Percentiles rank a stretch among this genome's conserved stretches.
phyloP scores from a whole-genome alignment of 2,329 filamentous ascomycete species.

The Alternaria atra region DNA sequence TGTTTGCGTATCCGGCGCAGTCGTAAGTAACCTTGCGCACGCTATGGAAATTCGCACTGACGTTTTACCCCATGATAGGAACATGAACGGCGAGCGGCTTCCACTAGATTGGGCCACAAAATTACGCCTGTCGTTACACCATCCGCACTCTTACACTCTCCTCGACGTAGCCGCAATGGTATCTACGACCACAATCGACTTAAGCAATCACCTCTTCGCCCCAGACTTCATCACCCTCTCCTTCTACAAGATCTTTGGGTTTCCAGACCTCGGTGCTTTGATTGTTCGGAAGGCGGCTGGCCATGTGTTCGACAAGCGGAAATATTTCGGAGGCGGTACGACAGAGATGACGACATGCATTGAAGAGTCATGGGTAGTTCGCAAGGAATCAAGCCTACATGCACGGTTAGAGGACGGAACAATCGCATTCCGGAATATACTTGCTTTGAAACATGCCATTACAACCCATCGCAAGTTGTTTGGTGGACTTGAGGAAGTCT shows the following conservation, averaged over 20 bases:
- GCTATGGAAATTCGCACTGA: not conserved
- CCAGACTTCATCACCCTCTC: conserved; percentile 88
- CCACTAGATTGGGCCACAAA: conserved; percentile 67
- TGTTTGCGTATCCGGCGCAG: conserved; percentile 87
- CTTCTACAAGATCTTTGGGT: conserved; percentile 96
- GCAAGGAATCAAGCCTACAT: conserved; percentile 63
- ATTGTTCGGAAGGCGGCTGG: conserved; percentile 78
- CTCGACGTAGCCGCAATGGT: conserved; percentile 73
- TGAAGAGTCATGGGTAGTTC: conserved; percentile 64
- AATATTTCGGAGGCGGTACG: conserved; percentile 75
- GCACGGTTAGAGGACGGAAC: conserved; percentile 74
- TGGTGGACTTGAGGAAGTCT: conserved; percentile 66
- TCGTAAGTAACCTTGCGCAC: conserved; percentile 58
- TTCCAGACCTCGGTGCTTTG: conserved; percentile 86
- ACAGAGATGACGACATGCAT: conserved; percentile 65
- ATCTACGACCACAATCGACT: conserved; percentile 68
- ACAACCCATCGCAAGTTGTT: conserved; percentile 65
- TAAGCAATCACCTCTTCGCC: conserved; percentile 64
- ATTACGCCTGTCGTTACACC: conserved; percentile 27
- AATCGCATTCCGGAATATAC: conserved; percentile 70
- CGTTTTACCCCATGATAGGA: conserved; percentile 47
- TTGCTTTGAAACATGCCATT: conserved; percentile 69
- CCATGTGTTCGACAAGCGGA: conserved; percentile 60
- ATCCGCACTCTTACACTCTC: conserved; percentile 70
- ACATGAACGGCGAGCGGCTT: conserved; percentile 82